phyloP scores from a whole-genome alignment of 495 filamentous ascomycete species.

The Xylaria acuta region DNA sequence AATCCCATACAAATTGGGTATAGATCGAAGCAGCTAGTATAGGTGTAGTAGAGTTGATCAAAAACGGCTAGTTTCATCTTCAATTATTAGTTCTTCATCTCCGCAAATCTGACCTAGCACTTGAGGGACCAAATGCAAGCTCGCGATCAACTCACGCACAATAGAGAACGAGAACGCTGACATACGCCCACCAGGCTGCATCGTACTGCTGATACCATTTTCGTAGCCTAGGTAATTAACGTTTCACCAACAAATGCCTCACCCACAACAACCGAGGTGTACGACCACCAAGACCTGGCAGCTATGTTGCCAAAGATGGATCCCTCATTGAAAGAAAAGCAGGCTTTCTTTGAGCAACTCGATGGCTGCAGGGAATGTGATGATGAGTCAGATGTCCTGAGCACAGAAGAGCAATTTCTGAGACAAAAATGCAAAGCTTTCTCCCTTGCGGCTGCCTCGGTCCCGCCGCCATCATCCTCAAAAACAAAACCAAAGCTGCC shows the following conservation, averaged over 20 bases:
- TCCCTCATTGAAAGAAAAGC: constrained; percentile 34
- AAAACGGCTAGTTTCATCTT: too few relatives aligned
- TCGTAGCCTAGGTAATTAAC: neutral
- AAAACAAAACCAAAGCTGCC: neutral
- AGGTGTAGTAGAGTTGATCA: too few relatives aligned
- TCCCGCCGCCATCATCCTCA: neutral
- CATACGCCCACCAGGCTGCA: neutral
- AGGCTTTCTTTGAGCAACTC: constrained; percentile 38
- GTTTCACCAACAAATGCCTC: constrained; percentile 4
- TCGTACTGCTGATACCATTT: neutral
- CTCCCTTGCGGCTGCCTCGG: constrained; percentile 6
- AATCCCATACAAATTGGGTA: too few relatives aligned
- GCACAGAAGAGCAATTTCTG: constrained; percentile 29
- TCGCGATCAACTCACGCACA: neutral
- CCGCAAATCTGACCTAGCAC: too few relatives aligned
- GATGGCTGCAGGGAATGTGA: constrained; percentile 20
- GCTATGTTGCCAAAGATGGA: constrained; percentile 28
- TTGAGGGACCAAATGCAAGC: neutral
- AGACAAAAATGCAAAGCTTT: constrained; percentile 33
- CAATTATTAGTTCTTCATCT: too few relatives aligned
- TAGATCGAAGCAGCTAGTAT: too few relatives aligned
- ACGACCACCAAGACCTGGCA: neutral
- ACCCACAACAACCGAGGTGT: neutral
- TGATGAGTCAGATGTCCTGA: constrained; percentile 31
- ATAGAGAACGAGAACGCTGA: neutral